Base-by-base conservation (phyloP, 768 basidiomycete genomes). In the Suillus discolor region DNA sequence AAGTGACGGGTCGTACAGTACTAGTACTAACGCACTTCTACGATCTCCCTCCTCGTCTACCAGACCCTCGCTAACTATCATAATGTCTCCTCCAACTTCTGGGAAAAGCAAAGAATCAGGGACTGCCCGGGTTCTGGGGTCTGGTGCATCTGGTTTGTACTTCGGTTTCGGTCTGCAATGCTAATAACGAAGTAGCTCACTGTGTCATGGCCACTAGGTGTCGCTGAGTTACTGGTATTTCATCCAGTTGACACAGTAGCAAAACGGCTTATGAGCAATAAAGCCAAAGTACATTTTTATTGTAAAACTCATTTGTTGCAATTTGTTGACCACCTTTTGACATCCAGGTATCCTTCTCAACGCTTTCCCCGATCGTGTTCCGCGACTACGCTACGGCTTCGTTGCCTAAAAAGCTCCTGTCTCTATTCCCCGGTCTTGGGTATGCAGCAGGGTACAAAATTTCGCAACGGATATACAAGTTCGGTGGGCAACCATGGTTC, bases 371-470 rank as follows among this genome's bases (percentile, higher is more conserved):
- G 53, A 90, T 98, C 81, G 84, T 99, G 75, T 99, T 99, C 87
- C 86, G 92, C 36, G 91, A 96, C 47, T 81, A 90, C 38, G 92
- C 96, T 9, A 75, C 84, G 0, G 89, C 93, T 3, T 79, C 93
- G 2, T 64, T 92, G 2, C 78, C 81, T 7, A 81, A 81, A 47
- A 93, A 92, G 76, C 84, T 97, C 70, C 69, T 97, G 20, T 97
- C 95, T 4, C 85, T 99, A n/a, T 99, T 99, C 83, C 97, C 97
- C 42, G 97, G 95, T 62, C 88, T 99, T 4, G 97, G 97, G 2
- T 99, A 99, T 75, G 97, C 97, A 6, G 97, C 97, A 34, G 96
- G 97, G 6, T 99, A 99, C 88, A 99, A 99, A 78, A 81, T 98
- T 73, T 79, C 94, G 0, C 96, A 98, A 79, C 88, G 96, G 61